A percentile compares a stretch with the other conserved stretches of the same genome.
Conservation (phyloP, 2,329 filamentous ascomycete species). For the Calonectria crousiana region DNA sequence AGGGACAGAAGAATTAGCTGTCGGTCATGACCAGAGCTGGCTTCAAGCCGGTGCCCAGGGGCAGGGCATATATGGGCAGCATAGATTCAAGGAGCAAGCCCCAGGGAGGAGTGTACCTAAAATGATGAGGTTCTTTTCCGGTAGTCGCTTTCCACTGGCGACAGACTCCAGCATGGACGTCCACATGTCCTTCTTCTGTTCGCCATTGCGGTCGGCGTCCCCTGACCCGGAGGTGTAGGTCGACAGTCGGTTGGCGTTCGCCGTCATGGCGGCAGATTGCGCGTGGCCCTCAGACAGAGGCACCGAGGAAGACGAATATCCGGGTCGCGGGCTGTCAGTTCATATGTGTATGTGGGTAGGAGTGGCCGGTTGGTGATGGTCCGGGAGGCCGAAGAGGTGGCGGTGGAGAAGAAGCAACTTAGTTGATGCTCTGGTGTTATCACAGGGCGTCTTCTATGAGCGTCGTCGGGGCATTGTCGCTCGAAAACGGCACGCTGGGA, state of each 20-base stretch:
- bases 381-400: conserved; percentile 16
- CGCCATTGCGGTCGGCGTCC: conserved; percentile 70
- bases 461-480: conserved; percentile 46
- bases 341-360: conserved; percentile 29
- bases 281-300: conserved; percentile 29
- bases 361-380: not conserved
- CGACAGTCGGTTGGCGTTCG: conserved; percentile 67
- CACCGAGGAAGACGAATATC: conserved; percentile 17
- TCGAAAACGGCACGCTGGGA: conserved; percentile 9
- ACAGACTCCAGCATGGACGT: conserved; percentile 92
- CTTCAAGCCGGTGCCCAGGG: not conserved
- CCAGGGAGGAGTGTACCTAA: conserved; percentile 71
- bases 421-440: conserved; percentile 31
- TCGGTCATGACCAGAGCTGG: not conserved
- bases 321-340: conserved; percentile 17
- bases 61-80: not conserved
- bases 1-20: conserved; percentile 44
- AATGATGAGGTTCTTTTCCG: conserved; percentile 91
- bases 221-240: conserved; percentile 70
- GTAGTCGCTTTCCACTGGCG: conserved; percentile 88
- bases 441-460: conserved; percentile 39
- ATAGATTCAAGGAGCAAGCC: not conserved
- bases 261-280: conserved; percentile 56
- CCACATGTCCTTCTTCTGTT: conserved; percentile 92
- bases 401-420: conserved; percentile 25